Base-by-base conservation (phyloP, 768 basidiomycete species). In the Lactarius hatsudake region DNA sequence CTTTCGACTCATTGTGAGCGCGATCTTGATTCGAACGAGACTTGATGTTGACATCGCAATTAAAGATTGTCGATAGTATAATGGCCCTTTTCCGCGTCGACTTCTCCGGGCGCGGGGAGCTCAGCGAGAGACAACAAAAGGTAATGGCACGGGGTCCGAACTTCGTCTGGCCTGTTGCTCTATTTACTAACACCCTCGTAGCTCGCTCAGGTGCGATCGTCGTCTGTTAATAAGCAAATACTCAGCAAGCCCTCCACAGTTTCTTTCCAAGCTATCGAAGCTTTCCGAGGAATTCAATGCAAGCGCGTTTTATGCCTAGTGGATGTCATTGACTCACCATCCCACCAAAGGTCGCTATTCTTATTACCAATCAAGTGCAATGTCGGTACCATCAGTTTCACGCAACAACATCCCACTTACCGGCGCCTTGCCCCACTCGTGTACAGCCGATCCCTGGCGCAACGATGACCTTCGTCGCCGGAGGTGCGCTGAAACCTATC, bases 71-170 rank as follows among this genome's bases (percentile, higher is more conserved):
- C 42, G 96, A 98, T 75, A 95, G 93, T 72, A 96, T 98, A 68
- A 96, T 98, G 93, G 96, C 96, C 34, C 83, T 96, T 7, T 98
- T 98, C 76, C 87, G 94, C 23, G 92, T 94, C 54, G 96, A 98
- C 77, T 98, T 81, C 75, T 93, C 92, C 4, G 96, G 96, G 26
- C 81, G 96, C 80, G 96, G 96, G 36, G 96, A 97, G 75, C 78
- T 97, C 48, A 95, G 94, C 71, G 94, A 96, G 79, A 83, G 95
- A 61, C 95, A 96, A 74, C 96, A 98, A 75, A 94, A 94, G 80
- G 91, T 87, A 59, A 55, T 38, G 36, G 10, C 36, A 9, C 72
- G 10, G 58, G 30, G 30, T 59, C 10, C 7, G 20, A 7, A 8
- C 20, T 30, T 20, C 51, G 51, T 66, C 43, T 17, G 34, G 38